Conservation (phyloP, 139 green algal species). For the Coelastrella sp. region DNA sequence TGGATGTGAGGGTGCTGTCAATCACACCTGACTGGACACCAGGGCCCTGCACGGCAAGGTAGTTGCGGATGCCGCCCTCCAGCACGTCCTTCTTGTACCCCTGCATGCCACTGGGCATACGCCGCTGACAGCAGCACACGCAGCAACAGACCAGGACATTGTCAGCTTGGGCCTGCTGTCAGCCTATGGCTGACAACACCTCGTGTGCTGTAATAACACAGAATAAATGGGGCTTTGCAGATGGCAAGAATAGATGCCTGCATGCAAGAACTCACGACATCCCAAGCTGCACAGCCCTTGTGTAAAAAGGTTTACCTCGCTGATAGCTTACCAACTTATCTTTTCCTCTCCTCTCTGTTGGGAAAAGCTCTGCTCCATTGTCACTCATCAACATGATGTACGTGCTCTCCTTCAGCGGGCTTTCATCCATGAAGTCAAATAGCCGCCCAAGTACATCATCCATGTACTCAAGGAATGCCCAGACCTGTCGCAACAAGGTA, state of each 20-base stretch:
- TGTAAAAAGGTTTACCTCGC: too few relatives aligned
- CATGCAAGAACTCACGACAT: background rate
- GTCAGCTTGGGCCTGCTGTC: background rate
- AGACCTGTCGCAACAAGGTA: constrained; percentile 32
- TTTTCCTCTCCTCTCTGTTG: background rate
- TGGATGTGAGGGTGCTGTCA: constrained; percentile 12
- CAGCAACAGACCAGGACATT: background rate
- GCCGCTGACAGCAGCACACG: constrained; percentile 16
- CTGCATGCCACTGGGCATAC: constrained; percentile 42
- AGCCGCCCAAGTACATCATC: constrained; percentile 42
- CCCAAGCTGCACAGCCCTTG: background rate
- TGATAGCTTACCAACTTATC: constrained; percentile 8
- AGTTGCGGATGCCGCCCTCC: constrained; percentile 48
- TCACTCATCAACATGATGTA: constrained; percentile 47
- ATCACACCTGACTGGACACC: constrained; percentile 10
- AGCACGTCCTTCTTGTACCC: constrained; percentile 26
- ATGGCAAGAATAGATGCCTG: background rate
- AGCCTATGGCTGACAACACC: too few relatives aligned
- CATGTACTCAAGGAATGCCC: constrained; percentile 44
- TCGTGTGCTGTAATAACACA: too few relatives aligned
- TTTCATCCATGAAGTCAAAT: constrained; percentile 22
- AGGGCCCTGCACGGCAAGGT: constrained; percentile 20
- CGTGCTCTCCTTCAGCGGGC: constrained; percentile 37
- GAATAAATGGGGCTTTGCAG: too few relatives aligned
- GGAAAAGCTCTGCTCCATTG: constrained; percentile 46